Base-by-base conservation (phyloP, 2,329 filamentous ascomycete species). In the Monosporascus sp. region DNA sequence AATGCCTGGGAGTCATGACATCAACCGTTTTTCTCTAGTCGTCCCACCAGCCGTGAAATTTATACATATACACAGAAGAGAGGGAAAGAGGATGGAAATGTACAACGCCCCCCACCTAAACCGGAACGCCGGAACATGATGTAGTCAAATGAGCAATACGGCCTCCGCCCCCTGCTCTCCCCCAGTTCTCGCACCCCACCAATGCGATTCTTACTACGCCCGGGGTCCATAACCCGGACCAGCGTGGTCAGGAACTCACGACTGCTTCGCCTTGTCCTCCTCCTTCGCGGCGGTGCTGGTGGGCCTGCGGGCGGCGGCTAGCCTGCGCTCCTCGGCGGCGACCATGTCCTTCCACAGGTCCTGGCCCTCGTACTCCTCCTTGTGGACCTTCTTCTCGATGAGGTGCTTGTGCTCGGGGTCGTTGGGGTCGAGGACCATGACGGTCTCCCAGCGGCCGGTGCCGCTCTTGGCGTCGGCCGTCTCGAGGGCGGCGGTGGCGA, bases 311-410 rank as follows among this genome's bases (percentile, higher is more conserved):
- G 64, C 69, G 19, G 71, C 73, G 43, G n/a, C n/a, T n/a, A 84
- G 59, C 40, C 81, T 74, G 60, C 79, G 78, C 76, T 93, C 89
- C 75, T 92, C 89, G 20, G 89, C 85, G 56, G 83, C 88, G 49
- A 93, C 87, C 88, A 93, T 93, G 64, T 93, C 87, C 78, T 84
- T 94, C 94, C 94, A 99, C 65, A 97, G 80, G 72, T 97, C 92
- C 76, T 96, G 90, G 45, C 91, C 90, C 68, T 86, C 81, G 71
- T 95, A 94, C 59, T 89, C 80, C 77, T 95, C 90, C 75, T 91
- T 89, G 71, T 95, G 90, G 52, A 94, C 82, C 75, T 79, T 85
- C 84, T 92, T 93, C 82, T 95, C 90, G 61, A 95, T 89, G 61
- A 91, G 69, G 64, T 88, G 79, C 80, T 91, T 88, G 73, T 92